Conservation (phyloP, 148 eudicot species). For the Hydrangea macrophylla region DNA sequence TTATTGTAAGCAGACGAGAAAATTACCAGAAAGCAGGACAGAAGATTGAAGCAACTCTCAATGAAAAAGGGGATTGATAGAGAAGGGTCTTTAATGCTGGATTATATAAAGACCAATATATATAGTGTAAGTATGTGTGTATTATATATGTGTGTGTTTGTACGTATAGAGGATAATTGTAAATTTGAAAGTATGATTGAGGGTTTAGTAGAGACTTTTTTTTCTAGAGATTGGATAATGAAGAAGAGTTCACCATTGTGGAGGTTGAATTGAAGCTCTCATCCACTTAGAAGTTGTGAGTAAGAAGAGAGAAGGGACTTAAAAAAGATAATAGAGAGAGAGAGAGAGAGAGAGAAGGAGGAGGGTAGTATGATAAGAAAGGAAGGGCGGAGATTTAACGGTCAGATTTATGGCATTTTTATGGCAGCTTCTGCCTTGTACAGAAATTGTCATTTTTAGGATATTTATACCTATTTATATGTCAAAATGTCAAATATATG, state of each 20-base stretch:
- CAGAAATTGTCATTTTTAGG: constrained; percentile 20
- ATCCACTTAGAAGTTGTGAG: constrained; percentile 1
- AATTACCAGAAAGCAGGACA: constrained; percentile 22
- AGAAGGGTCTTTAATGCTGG: constrained; percentile 32
- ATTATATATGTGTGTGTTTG: not conserved
- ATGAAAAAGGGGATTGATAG: constrained; percentile 7
- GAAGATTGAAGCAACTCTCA: constrained; percentile 2
- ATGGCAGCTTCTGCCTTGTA: constrained; percentile 36
- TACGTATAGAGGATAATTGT: not conserved
- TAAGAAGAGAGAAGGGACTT: constrained; percentile 12
- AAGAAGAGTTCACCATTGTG: constrained; percentile 22
- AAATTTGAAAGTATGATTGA: not conserved
- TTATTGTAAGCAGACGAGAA: not conserved
- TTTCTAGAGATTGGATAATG: constrained; percentile 16
- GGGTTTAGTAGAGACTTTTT: not conserved
- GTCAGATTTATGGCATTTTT: constrained; percentile 67
- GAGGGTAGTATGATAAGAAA: constrained; percentile 74
- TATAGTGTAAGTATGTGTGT: not conserved
- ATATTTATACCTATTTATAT: too few species aligned
- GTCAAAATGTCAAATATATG: too few species aligned
- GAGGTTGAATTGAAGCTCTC: constrained; percentile 15
- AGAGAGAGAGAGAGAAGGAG: constrained; percentile 18
- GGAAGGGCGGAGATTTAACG: constrained; percentile 95
- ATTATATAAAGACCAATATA: constrained; percentile 12
- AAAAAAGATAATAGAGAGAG: too few species aligned